Evolutionary conservation across 495 filamentous ascomycete genomes (phyloP), one percentile per base, ranked within the genome.

Genomic region (Cercophora samala): DNA sequence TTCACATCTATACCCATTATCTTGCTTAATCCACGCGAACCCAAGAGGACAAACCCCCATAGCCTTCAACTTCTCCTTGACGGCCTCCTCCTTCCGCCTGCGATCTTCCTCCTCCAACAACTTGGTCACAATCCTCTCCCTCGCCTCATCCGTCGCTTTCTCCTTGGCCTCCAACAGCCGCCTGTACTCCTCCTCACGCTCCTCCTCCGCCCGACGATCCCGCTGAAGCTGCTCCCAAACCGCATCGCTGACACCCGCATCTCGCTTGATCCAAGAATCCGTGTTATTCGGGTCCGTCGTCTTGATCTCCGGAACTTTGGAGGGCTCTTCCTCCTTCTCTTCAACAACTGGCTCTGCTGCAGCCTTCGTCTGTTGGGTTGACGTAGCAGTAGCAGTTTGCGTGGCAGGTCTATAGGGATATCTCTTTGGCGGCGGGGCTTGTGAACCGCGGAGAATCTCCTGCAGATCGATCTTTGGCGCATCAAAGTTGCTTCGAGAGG

Each of bases 151-250:
- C 19, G 58, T 63, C 1, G 74, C 70, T 58, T 66, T 69, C 24
- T 62, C 72, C 9, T 70, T 69, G 46, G 54, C 69, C 42, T 74
- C 64, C 11, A 68, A 58, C 22, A 77, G 69, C 15, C 58, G 60
- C 64, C 53, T 65, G 21, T 74, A 77, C 53, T 75, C 74, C 1
- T 65, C 73, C 4, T 80, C 74, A 0, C 69, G 68, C n/a, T 75
- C 72, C 17, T 74, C 58, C 1, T 76, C 75, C 1, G 73, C 77
- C 2, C 74, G 64, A 51, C 78, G 81, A 74, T 87, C 84, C 0
- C 63, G 70, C 65, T 87, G 78, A 0, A 91, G 80, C 62, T 86
- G 84, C 18, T 78, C 67, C 89, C 89, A 91, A n/a, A 84, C 75
- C 3, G 70, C 84, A 66, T 91, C 87, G 22, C 80, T 78, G 0